Evolutionary conservation across 192 early-diverging fungal species (phyloP).

Genomic region (Coemansia sp.): DNA sequence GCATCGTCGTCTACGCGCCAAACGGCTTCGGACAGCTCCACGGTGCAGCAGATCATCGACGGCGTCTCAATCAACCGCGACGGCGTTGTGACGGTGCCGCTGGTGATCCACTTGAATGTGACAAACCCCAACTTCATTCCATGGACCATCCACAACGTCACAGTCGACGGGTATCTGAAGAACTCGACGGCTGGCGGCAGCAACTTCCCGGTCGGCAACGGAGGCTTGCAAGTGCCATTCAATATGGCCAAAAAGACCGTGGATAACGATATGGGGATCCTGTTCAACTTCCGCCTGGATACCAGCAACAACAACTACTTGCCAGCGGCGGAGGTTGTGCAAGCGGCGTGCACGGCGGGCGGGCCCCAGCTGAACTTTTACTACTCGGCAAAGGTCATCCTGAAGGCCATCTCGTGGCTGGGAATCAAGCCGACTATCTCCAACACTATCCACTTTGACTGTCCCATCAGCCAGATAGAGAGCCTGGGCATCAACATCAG

Average conservation of each 20-base stretch:
- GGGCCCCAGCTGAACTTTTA: slow-evolving; percentile 41
- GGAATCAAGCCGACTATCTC: slow-evolving; percentile 54
- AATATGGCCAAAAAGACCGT: slow-evolving; percentile 43
- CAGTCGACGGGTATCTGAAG: slow-evolving; percentile 43
- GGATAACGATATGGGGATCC: slow-evolving; percentile 45
- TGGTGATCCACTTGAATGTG: slow-evolving; percentile 53
- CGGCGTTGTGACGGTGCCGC: slow-evolving; percentile 52
- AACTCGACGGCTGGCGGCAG: slow-evolving; percentile 21
- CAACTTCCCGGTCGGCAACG: slow-evolving; percentile 52
- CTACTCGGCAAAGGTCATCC: slow-evolving; percentile 52
- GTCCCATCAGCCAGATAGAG: slow-evolving; percentile 45
- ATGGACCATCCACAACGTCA: slow-evolving; percentile 58
- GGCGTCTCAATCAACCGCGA: slow-evolving; percentile 38
- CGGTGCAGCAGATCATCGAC: slow-evolving; percentile 29
- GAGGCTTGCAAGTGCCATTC: slow-evolving; percentile 44
- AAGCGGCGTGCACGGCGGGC: slow-evolving; percentile 36
- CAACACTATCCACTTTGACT: slow-evolving; percentile 46
- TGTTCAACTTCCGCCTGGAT: slow-evolving; percentile 50
- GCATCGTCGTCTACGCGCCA: not conserved
- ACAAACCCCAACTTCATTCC: slow-evolving; percentile 58
- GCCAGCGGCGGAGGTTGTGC: slow-evolving; percentile 35
- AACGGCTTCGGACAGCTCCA: not conserved
- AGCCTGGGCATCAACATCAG: slow-evolving; percentile 48
- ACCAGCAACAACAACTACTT: slow-evolving; percentile 41
- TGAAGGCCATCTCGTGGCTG: slow-evolving; percentile 53